Base-by-base conservation (phyloP, 768 basidiomycete genomes). In the Dendrothele bispora region DNA sequence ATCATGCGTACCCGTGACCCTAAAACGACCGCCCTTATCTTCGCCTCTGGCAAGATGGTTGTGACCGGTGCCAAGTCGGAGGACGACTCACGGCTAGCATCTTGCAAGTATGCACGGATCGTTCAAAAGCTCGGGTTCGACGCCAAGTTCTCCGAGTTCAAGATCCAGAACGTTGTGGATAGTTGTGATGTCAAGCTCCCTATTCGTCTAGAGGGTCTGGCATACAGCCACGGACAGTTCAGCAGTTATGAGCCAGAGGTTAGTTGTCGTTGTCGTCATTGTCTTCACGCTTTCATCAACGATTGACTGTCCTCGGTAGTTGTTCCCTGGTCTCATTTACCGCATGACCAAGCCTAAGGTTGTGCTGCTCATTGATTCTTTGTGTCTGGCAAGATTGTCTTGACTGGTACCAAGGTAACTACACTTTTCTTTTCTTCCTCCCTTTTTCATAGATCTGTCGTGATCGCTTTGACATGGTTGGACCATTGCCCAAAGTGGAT, bases 1-100 rank as follows among this genome's bases (percentile, higher is more conserved):
- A 98, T 99, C 73, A 99, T 99, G 95, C 91, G 95, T 69, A 98
- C 98, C 63, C 93, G 97, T 56, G 95, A 98, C 60, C 97, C 95
- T 40, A 99, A 99, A 79, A 99, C 95, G 50, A 99, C 95, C 41
- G 97, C 95, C 20, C 84, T 99, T 58, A 98, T 99, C 68, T 99
- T 99, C 69, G 97, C 97, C 28, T 95, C 93, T 49, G 97, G 97
- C 63, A 99, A 98, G 82, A 98, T 99, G 91, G 95, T 99, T 67
- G 95, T 98, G 50, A 98, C 95, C 28, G 95, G 95, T 63, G 95
- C 95, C 40, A 99, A 98, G 79, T 93, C 90, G 28, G 95, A 98
- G 70, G 95, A 98, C 67, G 94, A 99, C 62, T 95, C 92, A 59
- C 83, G 95, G 41, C 74, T 98, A 53, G 95, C 97, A 41, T 95